These are phyloP conservation scores for Quercus mongolica DNA, from an alignment of 306 rosid genomes.

Conservation along the genomic window DNA sequence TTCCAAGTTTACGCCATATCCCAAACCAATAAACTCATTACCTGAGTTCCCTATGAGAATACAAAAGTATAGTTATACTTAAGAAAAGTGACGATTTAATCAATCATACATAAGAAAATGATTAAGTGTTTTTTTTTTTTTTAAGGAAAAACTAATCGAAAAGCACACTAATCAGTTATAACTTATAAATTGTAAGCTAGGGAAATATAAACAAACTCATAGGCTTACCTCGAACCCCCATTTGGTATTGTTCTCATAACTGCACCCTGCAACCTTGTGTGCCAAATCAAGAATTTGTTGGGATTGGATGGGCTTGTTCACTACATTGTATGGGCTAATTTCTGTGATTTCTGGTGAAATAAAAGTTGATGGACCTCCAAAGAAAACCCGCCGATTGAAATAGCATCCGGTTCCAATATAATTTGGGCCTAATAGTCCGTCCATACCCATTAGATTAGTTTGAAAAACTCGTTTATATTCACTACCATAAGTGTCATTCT, in stretches of 20 bases:
- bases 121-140: too few species aligned
- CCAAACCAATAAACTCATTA: too few species aligned
- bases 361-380: slow-evolving; percentile 29
- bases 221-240: slow-evolving; percentile 48
- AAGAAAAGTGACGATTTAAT: too few species aligned
- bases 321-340: slow-evolving; percentile 20
- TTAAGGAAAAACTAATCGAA: too few species aligned
- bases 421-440: slow-evolving; percentile 31
- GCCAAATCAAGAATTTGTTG: slow-evolving; percentile 20
- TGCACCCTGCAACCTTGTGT: slow-evolving; percentile 27
- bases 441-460: slow-evolving; percentile 22
- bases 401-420: slow-evolving; percentile 38
- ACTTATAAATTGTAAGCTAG: background rate
- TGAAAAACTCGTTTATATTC: background rate
- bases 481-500: slow-evolving; percentile 26
- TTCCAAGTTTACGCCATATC: too few species aligned
- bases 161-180: too few species aligned
- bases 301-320: slow-evolving; percentile 23
- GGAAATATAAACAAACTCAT: background rate
- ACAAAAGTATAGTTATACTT: too few species aligned
- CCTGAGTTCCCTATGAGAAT: too few species aligned
- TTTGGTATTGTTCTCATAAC: slow-evolving; percentile 25
- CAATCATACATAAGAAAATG: too few species aligned
- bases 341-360: slow-evolving; percentile 8
- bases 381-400: slow-evolving; percentile 31